Evolutionary conservation across 108 stramenopile species (phyloP).

Genomic region (Nitzschia sp.): DNA sequence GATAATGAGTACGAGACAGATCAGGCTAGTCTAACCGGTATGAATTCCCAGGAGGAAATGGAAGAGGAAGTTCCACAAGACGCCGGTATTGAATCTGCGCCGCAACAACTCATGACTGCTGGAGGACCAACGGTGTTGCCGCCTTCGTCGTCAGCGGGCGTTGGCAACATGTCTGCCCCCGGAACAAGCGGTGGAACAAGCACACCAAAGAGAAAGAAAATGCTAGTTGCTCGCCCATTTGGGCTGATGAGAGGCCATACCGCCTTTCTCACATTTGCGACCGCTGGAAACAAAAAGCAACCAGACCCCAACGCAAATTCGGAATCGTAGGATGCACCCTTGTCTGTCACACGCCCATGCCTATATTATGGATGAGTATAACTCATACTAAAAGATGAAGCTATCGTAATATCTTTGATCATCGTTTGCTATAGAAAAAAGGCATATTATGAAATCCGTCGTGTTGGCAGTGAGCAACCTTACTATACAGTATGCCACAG

Average conservation of each 20-base stretch:
- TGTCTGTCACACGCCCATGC: too few relatives aligned
- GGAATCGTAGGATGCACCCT: too few relatives aligned
- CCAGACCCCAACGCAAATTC: slow-evolving; percentile 46
- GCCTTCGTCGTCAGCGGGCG: slow-evolving; percentile 1
- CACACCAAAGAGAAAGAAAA: slow-evolving; percentile 32
- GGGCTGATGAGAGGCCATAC: slow-evolving; percentile 93
- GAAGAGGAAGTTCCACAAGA: slow-evolving; percentile 1
- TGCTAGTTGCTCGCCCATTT: slow-evolving; percentile 76
- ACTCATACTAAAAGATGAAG: too few relatives aligned
- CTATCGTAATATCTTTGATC: too few relatives aligned
- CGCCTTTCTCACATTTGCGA: slow-evolving; percentile 95
- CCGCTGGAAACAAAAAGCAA: slow-evolving; percentile 55
- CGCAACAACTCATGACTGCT: not conserved
- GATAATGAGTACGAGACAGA: slow-evolving; percentile 10
- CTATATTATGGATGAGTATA: too few relatives aligned
- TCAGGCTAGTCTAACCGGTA: not conserved
- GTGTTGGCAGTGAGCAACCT: too few relatives aligned
- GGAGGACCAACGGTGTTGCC: not conserved
- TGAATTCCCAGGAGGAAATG: slow-evolving; percentile 8
- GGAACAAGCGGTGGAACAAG: not conserved
- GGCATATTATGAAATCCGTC: too few relatives aligned
- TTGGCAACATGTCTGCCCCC: slow-evolving; percentile 17
- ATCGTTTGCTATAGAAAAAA: too few relatives aligned
- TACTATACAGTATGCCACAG: too few relatives aligned
- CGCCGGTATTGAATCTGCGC: not conserved